Base-by-base conservation (phyloP, 352 stramenopile species). In the Phytopythium cucurbitacearum region DNA sequence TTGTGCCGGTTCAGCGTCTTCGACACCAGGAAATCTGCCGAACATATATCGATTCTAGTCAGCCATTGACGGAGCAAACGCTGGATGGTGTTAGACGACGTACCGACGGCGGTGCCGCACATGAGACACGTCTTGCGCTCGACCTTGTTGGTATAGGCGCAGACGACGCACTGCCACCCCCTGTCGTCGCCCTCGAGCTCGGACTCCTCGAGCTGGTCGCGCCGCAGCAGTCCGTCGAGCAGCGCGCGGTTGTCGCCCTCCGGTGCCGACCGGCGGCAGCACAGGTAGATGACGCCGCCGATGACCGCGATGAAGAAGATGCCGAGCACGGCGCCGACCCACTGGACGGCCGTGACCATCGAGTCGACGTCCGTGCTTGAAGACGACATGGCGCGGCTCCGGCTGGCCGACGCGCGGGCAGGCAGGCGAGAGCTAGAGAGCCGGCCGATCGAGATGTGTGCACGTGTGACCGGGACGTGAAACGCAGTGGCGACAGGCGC, bases 141-240 rank as follows among this genome's bases (percentile, higher is more conserved):
- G 15, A 62, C 28, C 32, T 48, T 58, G 61, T 89, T 89, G 10
- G 68, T 70, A 59, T 85, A 69, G 33, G 75, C 76, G 40, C 79
- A 89, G 21, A 89, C 75, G 37, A 89, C 66, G 70, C 79, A 89
- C 59, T 87, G 74, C 79, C 79, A 89, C 33, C 68, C 64, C 36
- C 74, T 64, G 16, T 69, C 69, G n/a, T 80, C 76, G 40, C 72
- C 67, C 47, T 80, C 74, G 15, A 82, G 62, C 48, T 71, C 55
- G 55, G 71, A 84, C 55, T 67, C 60, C 40, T 83, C 75, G 15
- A 89, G 60, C 39, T 89, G 66, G 56, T 89, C 78, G 41, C 78
- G 71, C 7, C 78, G 75, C 50, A 87, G 51, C 46, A 89, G 59
- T 1, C 74, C 76, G 48, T 89, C 78, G 54, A 76, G 60, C 41